Evolutionary conservation across 2,329 filamentous ascomycete species (phyloP).

Genomic region (Ophiocordyceps polyrhachis-furcata): DNA sequence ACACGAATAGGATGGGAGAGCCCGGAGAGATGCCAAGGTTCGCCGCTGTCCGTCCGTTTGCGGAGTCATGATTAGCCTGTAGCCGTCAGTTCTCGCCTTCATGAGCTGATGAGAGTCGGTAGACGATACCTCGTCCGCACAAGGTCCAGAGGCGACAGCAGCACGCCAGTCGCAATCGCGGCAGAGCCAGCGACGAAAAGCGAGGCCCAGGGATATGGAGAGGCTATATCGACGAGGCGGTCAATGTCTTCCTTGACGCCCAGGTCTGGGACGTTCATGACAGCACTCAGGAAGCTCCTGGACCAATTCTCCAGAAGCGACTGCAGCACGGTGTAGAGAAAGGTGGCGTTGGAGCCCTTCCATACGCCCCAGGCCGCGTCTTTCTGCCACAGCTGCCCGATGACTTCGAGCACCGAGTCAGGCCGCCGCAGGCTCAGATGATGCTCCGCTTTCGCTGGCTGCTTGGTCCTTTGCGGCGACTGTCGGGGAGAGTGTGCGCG

Average conservation of each 20-base stretch:
- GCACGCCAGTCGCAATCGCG: conserved; percentile 53
- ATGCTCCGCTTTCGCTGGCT: conserved; percentile 24
- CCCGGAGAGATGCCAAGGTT: conserved; percentile 58
- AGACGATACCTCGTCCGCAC: conserved; percentile 48
- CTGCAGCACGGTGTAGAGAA: conserved; percentile 73
- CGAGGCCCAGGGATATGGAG: conserved; percentile 65
- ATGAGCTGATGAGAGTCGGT: not conserved
- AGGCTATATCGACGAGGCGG: conserved; percentile 51
- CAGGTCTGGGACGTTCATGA: conserved; percentile 77
- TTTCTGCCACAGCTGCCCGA: conserved; percentile 74
- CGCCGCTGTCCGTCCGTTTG: conserved; percentile 56
- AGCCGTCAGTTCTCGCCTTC: conserved; percentile 9
- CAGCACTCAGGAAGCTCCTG: conserved; percentile 70
- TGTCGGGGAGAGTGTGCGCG: conserved; percentile 13
- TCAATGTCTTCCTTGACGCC: conserved; percentile 61
- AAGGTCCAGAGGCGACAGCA: conserved; percentile 75
- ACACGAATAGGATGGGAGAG: conserved; percentile 61
- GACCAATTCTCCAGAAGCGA: conserved; percentile 86
- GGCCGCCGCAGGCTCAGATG: conserved; percentile 53
- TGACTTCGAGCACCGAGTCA: conserved; percentile 69
- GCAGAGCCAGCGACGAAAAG: conserved; percentile 51
- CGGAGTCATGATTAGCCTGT: conserved; percentile 64
- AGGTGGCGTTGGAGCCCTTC: conserved; percentile 86
- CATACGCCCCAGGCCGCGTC: conserved; percentile 85
- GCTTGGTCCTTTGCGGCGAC: conserved; percentile 16